Evolutionary conservation across 2,329 filamentous ascomycete genomes (phyloP), one percentile per base, ranked within the genome.

Genomic region (Alternaria novae-zelandiae): DNA sequence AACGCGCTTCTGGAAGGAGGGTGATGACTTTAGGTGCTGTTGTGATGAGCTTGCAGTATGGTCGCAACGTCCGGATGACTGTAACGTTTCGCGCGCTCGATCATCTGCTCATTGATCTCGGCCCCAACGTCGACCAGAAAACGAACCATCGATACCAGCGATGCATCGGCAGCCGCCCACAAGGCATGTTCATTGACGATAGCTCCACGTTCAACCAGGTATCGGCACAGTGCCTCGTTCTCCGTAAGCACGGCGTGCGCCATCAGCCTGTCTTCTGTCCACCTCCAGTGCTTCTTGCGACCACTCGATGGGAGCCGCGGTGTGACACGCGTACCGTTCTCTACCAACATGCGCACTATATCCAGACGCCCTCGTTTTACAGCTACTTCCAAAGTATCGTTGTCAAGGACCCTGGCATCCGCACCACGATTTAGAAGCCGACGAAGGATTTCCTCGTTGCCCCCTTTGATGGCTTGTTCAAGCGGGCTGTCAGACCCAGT

Each of bases 281-380:
- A 28, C 6, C 45, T 61, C 28, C 26, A 32, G 47, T 51, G 49
- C 28, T 4, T 17, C 28, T 11, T 13, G 32, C 17, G 17, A 51
- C 28, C n/a, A 28, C 6, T 30, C 6, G 20, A 44, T 44, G n/a
- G 21, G 13, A 25, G 32, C 50, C 21, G 21, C 17, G 12, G 20
- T 13, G 25, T 59, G 10, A 59, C 57, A 9, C 54, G 25, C 11
- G 51, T 60, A 12, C 51, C 53, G 25, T 57, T 21, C 21, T 64
- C 56, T 6, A 58, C 41, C 28, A 66, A 23, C 28, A 64, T 63
- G 7, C 43, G 55, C 4, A 63, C 51, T 50, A 64, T 66, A 25
- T 64, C 61, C 23, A 63, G 23, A 23, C 50, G 50, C 12, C 59
- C 59, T 26, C 13, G 25, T 20, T 23, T 45, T 21, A 51, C 55